These are phyloP conservation scores for Mycena amicta DNA, from an alignment of 768 basidiomycete species.

Conservation along the genomic window DNA sequence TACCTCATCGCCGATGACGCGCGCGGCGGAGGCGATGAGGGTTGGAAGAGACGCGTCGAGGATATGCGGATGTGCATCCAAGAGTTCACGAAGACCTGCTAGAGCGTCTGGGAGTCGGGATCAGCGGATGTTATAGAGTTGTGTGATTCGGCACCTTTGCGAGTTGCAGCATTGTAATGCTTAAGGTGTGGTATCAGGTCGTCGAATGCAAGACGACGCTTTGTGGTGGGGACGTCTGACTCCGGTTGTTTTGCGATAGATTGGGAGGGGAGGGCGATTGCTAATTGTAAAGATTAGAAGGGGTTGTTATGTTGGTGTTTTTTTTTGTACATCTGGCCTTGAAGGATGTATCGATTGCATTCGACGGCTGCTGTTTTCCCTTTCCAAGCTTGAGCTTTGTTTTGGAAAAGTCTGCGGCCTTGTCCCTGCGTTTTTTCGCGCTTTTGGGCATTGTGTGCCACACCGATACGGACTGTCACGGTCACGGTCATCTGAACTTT, in stretches of 20 bases:
- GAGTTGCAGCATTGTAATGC: conserved; percentile 78
- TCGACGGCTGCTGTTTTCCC: conserved; percentile 78
- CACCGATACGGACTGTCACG: background rate
- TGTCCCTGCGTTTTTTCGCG: conserved; percentile 84
- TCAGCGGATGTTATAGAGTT: too few species aligned
- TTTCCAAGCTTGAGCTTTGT: conserved; percentile 96
- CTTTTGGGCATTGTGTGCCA: conserved; percentile 73
- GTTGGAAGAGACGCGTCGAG: conserved; percentile 53
- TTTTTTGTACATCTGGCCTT: conserved; percentile 90
- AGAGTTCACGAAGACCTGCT: conserved; percentile 69
- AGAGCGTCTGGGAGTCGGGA: conserved; percentile 75
- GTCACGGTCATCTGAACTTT: conserved; percentile 11
- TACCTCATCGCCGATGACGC: conserved; percentile 84
- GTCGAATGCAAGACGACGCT: conserved; percentile 69
- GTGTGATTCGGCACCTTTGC: conserved; percentile 80
- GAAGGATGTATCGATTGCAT: conserved; percentile 95
- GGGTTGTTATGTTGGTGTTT: too few species aligned
- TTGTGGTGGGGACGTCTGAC: conserved; percentile 66
- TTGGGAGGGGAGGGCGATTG: conserved; percentile 88
- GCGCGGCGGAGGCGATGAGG: conserved; percentile 63
- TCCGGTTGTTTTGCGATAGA: conserved; percentile 66
- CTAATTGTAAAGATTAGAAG: too few species aligned
- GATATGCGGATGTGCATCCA: conserved; percentile 61
- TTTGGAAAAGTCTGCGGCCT: conserved; percentile 93
- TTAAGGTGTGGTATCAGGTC: conserved; percentile 79